These are phyloP conservation scores for Fonsecaea nubica DNA, from an alignment of 2,329 filamentous ascomycete species.

Conservation along the genomic window DNA sequence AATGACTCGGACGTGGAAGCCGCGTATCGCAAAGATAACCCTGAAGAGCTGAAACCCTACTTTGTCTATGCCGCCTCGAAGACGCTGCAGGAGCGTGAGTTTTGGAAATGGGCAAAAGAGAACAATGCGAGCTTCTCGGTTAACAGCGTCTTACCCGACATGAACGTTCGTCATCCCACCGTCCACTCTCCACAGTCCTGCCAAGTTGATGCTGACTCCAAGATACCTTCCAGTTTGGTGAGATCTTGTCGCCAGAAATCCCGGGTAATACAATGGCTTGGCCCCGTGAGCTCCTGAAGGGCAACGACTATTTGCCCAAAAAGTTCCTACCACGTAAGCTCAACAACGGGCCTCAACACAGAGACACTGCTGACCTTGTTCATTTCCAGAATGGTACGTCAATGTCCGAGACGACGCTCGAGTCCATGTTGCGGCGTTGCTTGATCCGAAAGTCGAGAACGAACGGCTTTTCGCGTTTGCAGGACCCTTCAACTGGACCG, in stretches of 20 bases:
- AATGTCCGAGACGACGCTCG: slow-evolving; percentile 59
- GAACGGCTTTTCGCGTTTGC: slow-evolving; percentile 64
- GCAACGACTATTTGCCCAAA: slow-evolving; percentile 33
- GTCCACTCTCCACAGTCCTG: slow-evolving; percentile 44
- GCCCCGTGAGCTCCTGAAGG: slow-evolving; percentile 43
- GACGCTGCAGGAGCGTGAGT: slow-evolving; percentile 46
- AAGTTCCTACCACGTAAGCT: slow-evolving; percentile 6
- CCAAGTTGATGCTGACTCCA: background rate
- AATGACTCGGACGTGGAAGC: slow-evolving; percentile 43
- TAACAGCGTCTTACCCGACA: slow-evolving; percentile 37
- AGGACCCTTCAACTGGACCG: slow-evolving; percentile 55
- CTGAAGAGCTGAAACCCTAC: slow-evolving; percentile 41
- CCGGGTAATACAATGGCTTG: slow-evolving; percentile 46
- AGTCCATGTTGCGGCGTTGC: slow-evolving; percentile 60
- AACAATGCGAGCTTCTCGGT: slow-evolving; percentile 40
- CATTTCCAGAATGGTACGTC: slow-evolving; percentile 22
- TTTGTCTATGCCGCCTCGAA: slow-evolving; percentile 52
- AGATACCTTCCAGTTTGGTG: slow-evolving; percentile 6
- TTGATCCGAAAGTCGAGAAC: slow-evolving; percentile 53
- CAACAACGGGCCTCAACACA: too few relatives aligned
- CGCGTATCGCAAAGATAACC: slow-evolving; percentile 46
- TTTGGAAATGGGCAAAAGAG: slow-evolving; percentile 49
- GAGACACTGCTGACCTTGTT: background rate
- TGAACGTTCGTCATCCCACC: slow-evolving; percentile 9
- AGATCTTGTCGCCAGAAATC: slow-evolving; percentile 47